A percentile compares a stretch with the other conserved stretches of the same genome.
Conservation (phyloP, 345 rosid species). For the Euphorbia tirucalli region DNA sequence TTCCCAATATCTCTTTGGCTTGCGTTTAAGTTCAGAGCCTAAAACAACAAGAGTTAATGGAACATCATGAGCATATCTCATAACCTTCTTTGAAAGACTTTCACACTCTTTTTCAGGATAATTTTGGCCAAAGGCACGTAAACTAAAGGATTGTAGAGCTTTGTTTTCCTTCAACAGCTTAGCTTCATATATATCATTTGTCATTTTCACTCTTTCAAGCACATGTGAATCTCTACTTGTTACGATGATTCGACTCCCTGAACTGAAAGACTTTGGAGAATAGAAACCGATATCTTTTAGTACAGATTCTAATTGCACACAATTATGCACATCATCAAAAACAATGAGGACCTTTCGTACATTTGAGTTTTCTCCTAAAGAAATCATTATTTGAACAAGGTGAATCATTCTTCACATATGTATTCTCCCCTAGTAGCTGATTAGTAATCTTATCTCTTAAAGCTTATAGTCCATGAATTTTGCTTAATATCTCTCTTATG, state of each 20-base stretch:
- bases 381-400: background rate
- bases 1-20: background rate
- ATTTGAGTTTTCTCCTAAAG: background rate
- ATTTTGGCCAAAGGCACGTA: background rate
- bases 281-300: background rate
- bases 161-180: background rate
- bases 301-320: background rate
- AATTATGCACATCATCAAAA: background rate
- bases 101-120: background rate
- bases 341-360: background rate
- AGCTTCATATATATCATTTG: background rate
- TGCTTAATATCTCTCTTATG: background rate
- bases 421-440: background rate
- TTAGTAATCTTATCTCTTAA: background rate
- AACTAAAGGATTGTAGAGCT: slow-evolving; percentile 1
- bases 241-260: slow-evolving; percentile 10
- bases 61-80: background rate
- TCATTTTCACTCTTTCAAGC: background rate
- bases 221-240: slow-evolving; percentile 7
- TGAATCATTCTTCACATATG: background rate
- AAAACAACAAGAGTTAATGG: slow-evolving; percentile 7
- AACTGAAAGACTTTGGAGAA: background rate
- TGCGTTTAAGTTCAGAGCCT: background rate
- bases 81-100: background rate
- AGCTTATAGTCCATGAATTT: background rate